Evolutionary conservation across 768 basidiomycete genomes (phyloP), one percentile per base, ranked within the genome.

Genomic region (Termitomyces sp.): DNA sequence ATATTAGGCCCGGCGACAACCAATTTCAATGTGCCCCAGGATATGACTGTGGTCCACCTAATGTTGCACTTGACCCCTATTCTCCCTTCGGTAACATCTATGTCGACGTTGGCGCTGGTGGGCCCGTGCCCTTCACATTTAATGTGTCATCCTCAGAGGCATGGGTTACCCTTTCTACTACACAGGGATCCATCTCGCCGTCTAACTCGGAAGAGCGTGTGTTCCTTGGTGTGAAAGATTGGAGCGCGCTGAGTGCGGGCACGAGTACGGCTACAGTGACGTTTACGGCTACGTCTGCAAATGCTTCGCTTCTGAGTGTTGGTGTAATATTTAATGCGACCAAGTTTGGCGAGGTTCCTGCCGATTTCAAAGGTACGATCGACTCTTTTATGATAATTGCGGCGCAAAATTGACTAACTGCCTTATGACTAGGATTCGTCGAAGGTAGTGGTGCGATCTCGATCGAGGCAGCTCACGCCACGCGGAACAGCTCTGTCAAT

Each of bases 1-100:
- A 27, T 16, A 4, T 43, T 46, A 85, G 83, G 84, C 87, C 87
- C 0, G 86, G 87, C 37, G 87, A 87, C 69, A 85, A 87, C 63
- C 71, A 70, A 37, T 76, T 79, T 68, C 79, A 88, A 58, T 89
- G 86, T 63, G 72, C 65, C 0, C 64, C 65, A 46, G 72, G 72
- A 14, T 83, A 80, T 72, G 76, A 68, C 65, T 83, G 82, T 63
- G 74, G 74, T 0, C 69, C 73, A 18, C 81, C 84, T 3, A 73
- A 78, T 0, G 58, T 87, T 26, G 71, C 73, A 3, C 69, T 90
- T 31, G 83, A 87, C 60, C 76, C 81, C 46, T 89, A 80, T 69
- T 76, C 79, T 9, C 76, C 84, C 2, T 74, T 79, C 52, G 68
- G 71, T 5, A 76, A 80, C 61, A 72, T 79, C 18, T 89, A 78